These are phyloP conservation scores for Penicillium cataractarum DNA, from an alignment of 495 filamentous ascomycete species.

Conservation along the genomic window DNA sequence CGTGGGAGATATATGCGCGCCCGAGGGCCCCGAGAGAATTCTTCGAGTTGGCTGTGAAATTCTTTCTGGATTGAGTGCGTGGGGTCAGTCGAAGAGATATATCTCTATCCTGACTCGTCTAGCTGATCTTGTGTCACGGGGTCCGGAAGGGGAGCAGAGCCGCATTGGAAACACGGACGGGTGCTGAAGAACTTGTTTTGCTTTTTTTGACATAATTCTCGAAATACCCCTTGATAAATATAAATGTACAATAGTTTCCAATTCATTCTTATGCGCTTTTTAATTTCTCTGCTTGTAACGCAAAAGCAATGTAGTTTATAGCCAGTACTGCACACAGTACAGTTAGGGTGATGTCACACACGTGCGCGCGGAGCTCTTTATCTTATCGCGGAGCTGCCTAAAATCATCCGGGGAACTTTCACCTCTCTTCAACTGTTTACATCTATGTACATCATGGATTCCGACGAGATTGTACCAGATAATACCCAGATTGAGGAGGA, in stretches of 20 bases:
- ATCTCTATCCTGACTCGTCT: constrained; percentile 37
- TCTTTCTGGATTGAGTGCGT: constrained; percentile 40
- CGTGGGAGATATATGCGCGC: constrained; percentile 52
- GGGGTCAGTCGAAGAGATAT: constrained; percentile 43
- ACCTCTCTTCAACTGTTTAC: constrained; percentile 25
- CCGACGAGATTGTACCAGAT: constrained; percentile 45
- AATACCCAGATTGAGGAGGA: constrained; percentile 34
- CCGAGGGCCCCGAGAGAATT: constrained; percentile 45
- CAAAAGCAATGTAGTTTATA: not conserved
- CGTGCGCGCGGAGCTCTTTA: constrained; percentile 14
- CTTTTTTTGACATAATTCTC: not conserved
- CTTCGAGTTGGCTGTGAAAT: constrained; percentile 48
- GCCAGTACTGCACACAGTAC: not conserved
- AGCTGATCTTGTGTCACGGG: constrained; percentile 26
- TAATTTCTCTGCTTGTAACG: not conserved
- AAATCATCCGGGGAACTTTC: constrained; percentile 23
- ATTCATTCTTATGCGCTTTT: not conserved
- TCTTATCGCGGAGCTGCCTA: constrained; percentile 44
- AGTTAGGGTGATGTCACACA: constrained; percentile 19
- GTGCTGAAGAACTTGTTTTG: constrained; percentile 9
- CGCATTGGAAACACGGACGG: constrained; percentile 3
- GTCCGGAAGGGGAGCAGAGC: constrained; percentile 9
- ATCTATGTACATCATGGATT: constrained; percentile 43
- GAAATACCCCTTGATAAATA: not conserved
- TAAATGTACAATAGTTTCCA: constrained; percentile 2